Percentiles rank a stretch among this genome's conserved stretches.
These are phyloP conservation scores for Collybia mongolica DNA, from an alignment of 768 basidiomycete genomes.

Conservation along the genomic window DNA sequence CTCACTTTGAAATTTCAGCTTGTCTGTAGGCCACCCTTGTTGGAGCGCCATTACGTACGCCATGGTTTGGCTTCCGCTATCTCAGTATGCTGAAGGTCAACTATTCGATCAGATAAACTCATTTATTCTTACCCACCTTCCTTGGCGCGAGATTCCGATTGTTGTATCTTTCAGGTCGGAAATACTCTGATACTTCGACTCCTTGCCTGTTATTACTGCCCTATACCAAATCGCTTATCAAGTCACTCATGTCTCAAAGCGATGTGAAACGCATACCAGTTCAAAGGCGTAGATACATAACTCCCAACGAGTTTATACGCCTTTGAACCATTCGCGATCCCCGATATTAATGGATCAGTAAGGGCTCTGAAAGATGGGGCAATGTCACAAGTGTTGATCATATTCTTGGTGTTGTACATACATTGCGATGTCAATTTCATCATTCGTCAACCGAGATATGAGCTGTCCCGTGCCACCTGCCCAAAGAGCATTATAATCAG, in stretches of 20 bases:
- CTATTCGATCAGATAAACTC: background rate
- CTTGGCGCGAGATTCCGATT: slow-evolving; percentile 86
- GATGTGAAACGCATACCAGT: slow-evolving; percentile 55
- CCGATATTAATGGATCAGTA: slow-evolving; percentile 89
- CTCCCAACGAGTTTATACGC: slow-evolving; percentile 92
- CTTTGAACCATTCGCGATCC: slow-evolving; percentile 85
- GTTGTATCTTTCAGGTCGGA: slow-evolving; percentile 76
- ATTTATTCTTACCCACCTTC: slow-evolving; percentile 53
- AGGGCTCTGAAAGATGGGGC: slow-evolving; percentile 55
- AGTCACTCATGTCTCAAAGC: background rate
- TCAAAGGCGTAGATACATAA: slow-evolving; percentile 85
- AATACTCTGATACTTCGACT: slow-evolving; percentile 68
- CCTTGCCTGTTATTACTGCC: slow-evolving; percentile 90
- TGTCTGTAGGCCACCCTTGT: slow-evolving; percentile 70
- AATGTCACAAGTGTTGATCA: background rate
- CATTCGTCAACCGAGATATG: slow-evolving; percentile 69
- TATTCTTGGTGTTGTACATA: slow-evolving; percentile 25
- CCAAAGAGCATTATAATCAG: background rate
- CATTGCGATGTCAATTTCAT: slow-evolving; percentile 85
- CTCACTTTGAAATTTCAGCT: slow-evolving; percentile 71
- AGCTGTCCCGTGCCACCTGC: slow-evolving; percentile 85
- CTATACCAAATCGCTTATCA: slow-evolving; percentile 33
- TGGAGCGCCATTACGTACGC: slow-evolving; percentile 92
- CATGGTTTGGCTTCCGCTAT: slow-evolving; percentile 90
- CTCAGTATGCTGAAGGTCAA: background rate